Conservation (phyloP, 768 basidiomycete species). For the Lenzites betulinus region DNA sequence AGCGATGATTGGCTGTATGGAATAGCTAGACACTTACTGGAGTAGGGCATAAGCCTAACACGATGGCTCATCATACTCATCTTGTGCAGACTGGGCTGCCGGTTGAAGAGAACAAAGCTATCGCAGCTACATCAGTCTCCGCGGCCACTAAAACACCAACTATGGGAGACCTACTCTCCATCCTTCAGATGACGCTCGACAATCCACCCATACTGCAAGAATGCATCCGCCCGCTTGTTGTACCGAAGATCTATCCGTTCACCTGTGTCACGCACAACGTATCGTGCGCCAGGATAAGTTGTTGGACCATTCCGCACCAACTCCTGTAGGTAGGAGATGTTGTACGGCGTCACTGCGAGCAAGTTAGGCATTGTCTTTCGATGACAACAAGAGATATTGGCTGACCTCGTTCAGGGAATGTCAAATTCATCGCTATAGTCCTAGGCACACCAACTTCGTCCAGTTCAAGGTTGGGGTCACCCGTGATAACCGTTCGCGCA, state of each 20-base stretch:
- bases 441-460: constrained; percentile 97
- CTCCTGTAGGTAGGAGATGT: constrained; percentile 91
- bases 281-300: constrained; percentile 93
- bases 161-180: constrained; percentile 79
- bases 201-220: constrained; percentile 97
- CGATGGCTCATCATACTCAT: constrained; percentile 99
- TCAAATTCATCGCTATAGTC: constrained; percentile 96
- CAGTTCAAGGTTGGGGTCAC: constrained; percentile 94
- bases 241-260: constrained; percentile 97
- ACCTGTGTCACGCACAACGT: constrained; percentile 95
- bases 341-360: constrained; percentile 88
- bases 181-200: constrained; percentile 97
- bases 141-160: neutral
- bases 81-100: constrained; percentile 97
- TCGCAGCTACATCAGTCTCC: neutral
- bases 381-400: neutral
- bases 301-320: constrained; percentile 94
- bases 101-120: constrained; percentile 94
- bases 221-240: constrained; percentile 93
- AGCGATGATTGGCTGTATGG: neutral
- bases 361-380: neutral
- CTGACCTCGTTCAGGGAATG: constrained; percentile 93
- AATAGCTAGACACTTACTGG: constrained; percentile 61
- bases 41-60: constrained; percentile 96
- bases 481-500: constrained; percentile 98